Base-by-base conservation (phyloP, 2,329 filamentous ascomycete species). In the Helotiales sp. region DNA sequence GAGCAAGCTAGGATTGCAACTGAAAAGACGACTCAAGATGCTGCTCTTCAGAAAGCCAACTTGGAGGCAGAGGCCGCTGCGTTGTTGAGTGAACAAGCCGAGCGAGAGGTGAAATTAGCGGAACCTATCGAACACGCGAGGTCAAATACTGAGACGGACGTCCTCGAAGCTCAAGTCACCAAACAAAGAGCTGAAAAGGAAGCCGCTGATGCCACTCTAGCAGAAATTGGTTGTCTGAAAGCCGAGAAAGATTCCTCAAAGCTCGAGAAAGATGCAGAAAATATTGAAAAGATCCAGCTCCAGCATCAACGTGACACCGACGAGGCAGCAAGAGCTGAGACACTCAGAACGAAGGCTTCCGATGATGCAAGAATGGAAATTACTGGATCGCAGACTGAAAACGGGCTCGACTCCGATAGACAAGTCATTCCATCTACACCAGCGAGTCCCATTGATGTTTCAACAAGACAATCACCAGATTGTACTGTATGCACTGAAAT, bases 191-290 rank as follows among this genome's bases (percentile, higher is more conserved):
- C 38, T n/a, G 27, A 38, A 31, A 29, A 47, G 13, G 19, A 51
- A 29, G 33, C 50, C 27, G 51, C 40, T 9, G 40, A 44, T 9
- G 3, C 22, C 9, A 9, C 27, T 44, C 10, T 12, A 12, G 9
- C 12, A 25, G 40, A 46, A 30, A 10, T 22, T 49, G 22, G 10
- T 1, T 38, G 17, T 5, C 22, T 22, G 22, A 29, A 27, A 29
- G 54, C 36, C 5, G 44, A 56, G 31, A 36, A 48, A 44, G 55
- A 53, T 29, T 31, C 51, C 12, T 38, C 33, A 30, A 49, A 44
- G 9, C 40, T 13, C 22, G 40, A 44, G 40, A 25, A 44, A 44
- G 40, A 44, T 12, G 40, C 19, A 15, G 40, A 55, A 19, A 22
- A 13, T 40, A 24, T 44, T 29, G 44, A 34, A n/a, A 31, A n/a